Evolutionary conservation across 805 yeast species (phyloP).

Genomic region (Barnettozyma salicaria): DNA sequence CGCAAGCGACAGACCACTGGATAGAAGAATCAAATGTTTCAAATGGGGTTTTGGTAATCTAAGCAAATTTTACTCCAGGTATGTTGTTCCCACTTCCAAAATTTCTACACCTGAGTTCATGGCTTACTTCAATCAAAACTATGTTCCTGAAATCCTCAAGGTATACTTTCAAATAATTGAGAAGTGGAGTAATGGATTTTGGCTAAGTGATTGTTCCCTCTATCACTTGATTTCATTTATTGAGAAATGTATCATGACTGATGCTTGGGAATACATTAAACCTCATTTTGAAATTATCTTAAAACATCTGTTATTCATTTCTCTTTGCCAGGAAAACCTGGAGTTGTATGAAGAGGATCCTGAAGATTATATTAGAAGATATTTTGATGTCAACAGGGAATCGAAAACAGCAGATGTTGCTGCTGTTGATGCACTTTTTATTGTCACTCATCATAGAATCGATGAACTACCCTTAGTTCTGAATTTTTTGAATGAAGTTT

Average conservation of each 20-base stretch:
- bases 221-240: constrained; percentile 62
- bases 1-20: constrained; percentile 41
- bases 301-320: constrained; percentile 66
- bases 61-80: constrained; percentile 62
- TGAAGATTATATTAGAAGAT: constrained; percentile 75
- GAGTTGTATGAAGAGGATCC: constrained; percentile 83
- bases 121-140: constrained; percentile 43
- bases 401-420: constrained; percentile 70
- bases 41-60: constrained; percentile 89
- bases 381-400: constrained; percentile 61
- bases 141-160: constrained; percentile 65
- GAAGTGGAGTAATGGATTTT: constrained; percentile 36
- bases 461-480: constrained; percentile 47
- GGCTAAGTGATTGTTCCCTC: constrained; percentile 64
- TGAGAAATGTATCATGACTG: constrained; percentile 51
- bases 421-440: constrained; percentile 66
- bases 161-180: constrained; percentile 48
- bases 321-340: constrained; percentile 64
- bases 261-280: constrained; percentile 55
- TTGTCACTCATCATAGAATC: constrained; percentile 52
- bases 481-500: constrained; percentile 49
- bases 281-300: constrained; percentile 62
- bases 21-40: constrained; percentile 58
- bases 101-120: constrained; percentile 44
- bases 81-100: constrained; percentile 32